Conservation (phyloP, 805 yeast genomes). For the Kuraishia molischiana region DNA sequence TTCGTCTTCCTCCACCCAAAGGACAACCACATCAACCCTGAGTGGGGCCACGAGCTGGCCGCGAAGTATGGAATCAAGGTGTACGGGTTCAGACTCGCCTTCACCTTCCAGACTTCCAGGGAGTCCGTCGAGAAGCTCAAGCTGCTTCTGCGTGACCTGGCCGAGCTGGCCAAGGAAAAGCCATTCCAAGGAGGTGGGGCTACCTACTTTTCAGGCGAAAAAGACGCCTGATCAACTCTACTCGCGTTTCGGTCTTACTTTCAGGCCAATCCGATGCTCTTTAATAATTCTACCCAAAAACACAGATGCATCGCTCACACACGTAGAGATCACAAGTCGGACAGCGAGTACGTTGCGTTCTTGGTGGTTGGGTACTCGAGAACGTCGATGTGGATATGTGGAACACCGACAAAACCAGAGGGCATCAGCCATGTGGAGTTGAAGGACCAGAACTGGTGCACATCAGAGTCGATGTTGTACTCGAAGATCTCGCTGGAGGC, state of each 20-base stretch:
- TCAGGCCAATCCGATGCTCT: no score
- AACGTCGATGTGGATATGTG: constrained; percentile 6
- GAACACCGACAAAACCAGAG: constrained; percentile 5
- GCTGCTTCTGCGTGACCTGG: constrained; percentile 45
- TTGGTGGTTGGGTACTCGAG: constrained; percentile 6
- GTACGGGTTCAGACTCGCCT: constrained; percentile 69
- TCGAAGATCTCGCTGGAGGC: constrained; percentile 5
- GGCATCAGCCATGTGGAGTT: constrained; percentile 8
- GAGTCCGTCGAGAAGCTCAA: constrained; percentile 50
- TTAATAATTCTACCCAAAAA: no score
- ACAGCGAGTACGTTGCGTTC: constrained; percentile 7
- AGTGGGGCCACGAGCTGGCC: constrained; percentile 28
- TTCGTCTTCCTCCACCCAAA: constrained; percentile 67
- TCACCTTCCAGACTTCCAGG: constrained; percentile 59
- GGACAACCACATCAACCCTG: constrained; percentile 43
- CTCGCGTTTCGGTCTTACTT: no score
- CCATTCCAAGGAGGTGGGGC: constrained; percentile 32
- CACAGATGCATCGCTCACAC: neutral
- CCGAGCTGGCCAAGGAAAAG: constrained; percentile 37
- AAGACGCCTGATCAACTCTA: no score
- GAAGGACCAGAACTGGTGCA: constrained; percentile 7
- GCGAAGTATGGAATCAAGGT: constrained; percentile 50
- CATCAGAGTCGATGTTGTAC: constrained; percentile 3
- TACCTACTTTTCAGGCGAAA: neutral
- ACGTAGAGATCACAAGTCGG: neutral